phyloP scores from a whole-genome alignment of 148 eudicot genomes.

The Selenicereus undatus region DNA sequence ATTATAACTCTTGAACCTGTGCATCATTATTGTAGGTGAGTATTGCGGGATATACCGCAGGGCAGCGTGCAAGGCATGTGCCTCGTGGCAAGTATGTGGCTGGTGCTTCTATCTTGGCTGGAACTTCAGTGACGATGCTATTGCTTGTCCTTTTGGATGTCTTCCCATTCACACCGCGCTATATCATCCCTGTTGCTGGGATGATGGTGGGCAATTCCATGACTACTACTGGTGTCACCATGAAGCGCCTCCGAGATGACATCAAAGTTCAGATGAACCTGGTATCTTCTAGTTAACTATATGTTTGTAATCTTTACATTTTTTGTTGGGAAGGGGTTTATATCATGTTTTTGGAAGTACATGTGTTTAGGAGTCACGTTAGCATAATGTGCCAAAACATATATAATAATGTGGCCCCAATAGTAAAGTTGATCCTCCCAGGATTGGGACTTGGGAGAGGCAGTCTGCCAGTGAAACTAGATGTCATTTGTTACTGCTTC shows the following conservation, averaged over 20 bases:
- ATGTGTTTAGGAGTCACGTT: no score
- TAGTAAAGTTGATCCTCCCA: no score
- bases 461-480: no score
- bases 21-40: constrained; percentile 40
- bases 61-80: constrained; percentile 84
- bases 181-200: constrained; percentile 90
- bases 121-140: constrained; percentile 74
- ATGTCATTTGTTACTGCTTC: no score
- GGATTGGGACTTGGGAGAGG: no score
- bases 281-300: constrained; percentile 31
- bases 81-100: constrained; percentile 81
- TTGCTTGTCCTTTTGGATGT: constrained; percentile 57
- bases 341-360: no score
- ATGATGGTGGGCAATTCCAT: constrained; percentile 98
- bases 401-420: no score
- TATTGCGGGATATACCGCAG: constrained; percentile 92
- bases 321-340: no score
- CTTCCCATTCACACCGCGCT: constrained; percentile 85
- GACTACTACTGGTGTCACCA: constrained; percentile 97
- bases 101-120: constrained; percentile 67
- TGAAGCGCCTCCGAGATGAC: constrained; percentile 90
- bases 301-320: not conserved
- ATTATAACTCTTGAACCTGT: no score
- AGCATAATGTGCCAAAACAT: no score
- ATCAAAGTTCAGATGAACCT: constrained; percentile 64